Percentiles rank a stretch among this genome's conserved stretches.
Conservation (phyloP, 106 monocot species). For the Platanthera zijinensis region DNA sequence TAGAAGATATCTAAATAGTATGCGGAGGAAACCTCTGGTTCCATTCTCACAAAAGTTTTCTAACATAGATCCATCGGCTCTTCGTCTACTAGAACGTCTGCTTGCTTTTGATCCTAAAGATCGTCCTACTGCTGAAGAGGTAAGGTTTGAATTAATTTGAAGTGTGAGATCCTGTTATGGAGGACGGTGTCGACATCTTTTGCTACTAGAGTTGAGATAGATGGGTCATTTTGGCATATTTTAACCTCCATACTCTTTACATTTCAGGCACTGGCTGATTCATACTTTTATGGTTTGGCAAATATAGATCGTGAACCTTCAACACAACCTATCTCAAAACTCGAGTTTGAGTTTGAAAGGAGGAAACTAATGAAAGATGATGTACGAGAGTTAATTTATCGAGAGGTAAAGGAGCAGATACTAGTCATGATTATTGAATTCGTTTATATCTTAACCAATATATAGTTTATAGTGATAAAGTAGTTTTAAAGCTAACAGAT, state of each 20-base stretch:
- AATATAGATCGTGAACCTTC: conserved; percentile 50
- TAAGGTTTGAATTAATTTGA: conserved; percentile 14
- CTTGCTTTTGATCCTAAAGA: conserved; percentile 72
- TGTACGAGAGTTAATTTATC: conserved; percentile 43
- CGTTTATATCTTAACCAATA: not conserved
- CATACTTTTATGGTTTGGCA: conserved; percentile 37
- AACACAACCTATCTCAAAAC: conserved; percentile 41
- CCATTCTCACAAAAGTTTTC: conserved; percentile 54
- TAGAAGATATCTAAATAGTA: conserved; percentile 51
- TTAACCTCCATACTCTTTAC: not conserved
- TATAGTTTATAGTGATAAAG: conserved; percentile 13
- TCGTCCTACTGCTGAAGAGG: conserved; percentile 64
- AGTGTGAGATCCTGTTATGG: not conserved
- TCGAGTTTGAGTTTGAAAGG: conserved; percentile 54
- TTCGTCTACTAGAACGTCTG: conserved; percentile 41
- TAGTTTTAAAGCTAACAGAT: conserved; percentile 63
- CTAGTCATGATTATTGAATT: not conserved
- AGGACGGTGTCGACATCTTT: too few relatives aligned
- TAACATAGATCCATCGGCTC: conserved; percentile 49
- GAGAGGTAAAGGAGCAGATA: conserved; percentile 26
- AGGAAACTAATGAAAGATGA: conserved; percentile 46
- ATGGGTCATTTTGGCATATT: not conserved
- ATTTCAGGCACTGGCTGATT: conserved; percentile 40
- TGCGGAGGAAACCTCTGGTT: conserved; percentile 51
- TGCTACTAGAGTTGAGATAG: too few relatives aligned